Conservation (phyloP, 768 basidiomycete species). For the Lactifluus volemus region DNA sequence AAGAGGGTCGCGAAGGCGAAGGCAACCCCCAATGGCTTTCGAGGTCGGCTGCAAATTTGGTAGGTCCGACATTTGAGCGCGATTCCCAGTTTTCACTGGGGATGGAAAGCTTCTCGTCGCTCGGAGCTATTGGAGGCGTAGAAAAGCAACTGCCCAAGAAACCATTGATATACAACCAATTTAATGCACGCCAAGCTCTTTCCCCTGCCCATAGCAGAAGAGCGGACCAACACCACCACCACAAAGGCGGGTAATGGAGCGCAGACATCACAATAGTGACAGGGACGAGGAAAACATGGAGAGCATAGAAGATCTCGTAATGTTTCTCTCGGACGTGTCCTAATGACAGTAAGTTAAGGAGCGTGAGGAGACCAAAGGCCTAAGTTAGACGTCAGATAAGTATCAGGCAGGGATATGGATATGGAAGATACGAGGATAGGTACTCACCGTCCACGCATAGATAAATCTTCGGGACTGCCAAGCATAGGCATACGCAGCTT, state of each 20-base stretch:
- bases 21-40: background rate
- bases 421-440: background rate
- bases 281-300: conserved; percentile 56
- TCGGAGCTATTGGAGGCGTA: background rate
- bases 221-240: conserved; percentile 62
- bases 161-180: conserved; percentile 55
- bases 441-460: conserved; percentile 48
- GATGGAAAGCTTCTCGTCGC: background rate
- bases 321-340: conserved; percentile 40
- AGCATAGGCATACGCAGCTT: conserved; percentile 39
- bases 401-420: background rate
- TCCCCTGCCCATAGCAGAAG: conserved; percentile 56
- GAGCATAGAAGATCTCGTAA: conserved; percentile 58
- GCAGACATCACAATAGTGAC: conserved; percentile 51
- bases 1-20: background rate
- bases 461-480: conserved; percentile 55
- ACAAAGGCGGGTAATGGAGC: conserved; percentile 57
- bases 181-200: conserved; percentile 43
- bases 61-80: conserved; percentile 2
- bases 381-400: conserved; percentile 22
- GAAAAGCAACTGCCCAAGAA: conserved; percentile 29
- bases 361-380: conserved; percentile 49
- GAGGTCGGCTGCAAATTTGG: background rate
- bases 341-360: conserved; percentile 44
- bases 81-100: conserved; percentile 10